Percentiles rank a stretch among this genome's conserved stretches.
These are phyloP conservation scores for Suhomyces sp. DNA, from an alignment of 805 yeast genomes.

Conservation along the genomic window DNA sequence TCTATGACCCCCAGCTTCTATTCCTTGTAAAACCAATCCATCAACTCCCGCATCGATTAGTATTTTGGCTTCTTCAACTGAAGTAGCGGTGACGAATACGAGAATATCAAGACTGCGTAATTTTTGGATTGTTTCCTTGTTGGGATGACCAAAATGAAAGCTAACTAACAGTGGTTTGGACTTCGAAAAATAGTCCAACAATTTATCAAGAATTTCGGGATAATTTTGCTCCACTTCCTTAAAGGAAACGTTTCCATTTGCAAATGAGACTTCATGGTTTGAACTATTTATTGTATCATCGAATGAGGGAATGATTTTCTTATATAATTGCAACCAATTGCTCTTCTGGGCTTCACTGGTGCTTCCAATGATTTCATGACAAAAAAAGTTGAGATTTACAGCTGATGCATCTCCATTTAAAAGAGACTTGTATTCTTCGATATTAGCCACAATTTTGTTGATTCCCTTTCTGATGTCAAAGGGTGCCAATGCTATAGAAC, in stretches of 20 bases:
- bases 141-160: slow-evolving; percentile 55
- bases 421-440: slow-evolving; percentile 15
- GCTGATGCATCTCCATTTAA: slow-evolving; percentile 11
- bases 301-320: slow-evolving; percentile 1
- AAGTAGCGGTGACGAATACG: slow-evolving; percentile 50
- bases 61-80: slow-evolving; percentile 39
- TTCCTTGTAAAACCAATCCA: slow-evolving; percentile 55
- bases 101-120: slow-evolving; percentile 39
- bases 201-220: slow-evolving; percentile 14
- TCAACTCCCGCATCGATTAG: slow-evolving; percentile 37
- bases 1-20: slow-evolving; percentile 67
- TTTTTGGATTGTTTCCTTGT: slow-evolving; percentile 23
- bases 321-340: slow-evolving; percentile 24
- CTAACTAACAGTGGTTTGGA: slow-evolving; percentile 46
- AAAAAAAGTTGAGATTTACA: slow-evolving; percentile 50
- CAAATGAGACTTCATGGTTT: slow-evolving; percentile 7
- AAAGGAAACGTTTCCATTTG: slow-evolving; percentile 29
- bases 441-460: slow-evolving; percentile 11
- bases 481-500: slow-evolving; percentile 45
- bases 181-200: slow-evolving; percentile 16
- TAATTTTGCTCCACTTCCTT: slow-evolving; percentile 25
- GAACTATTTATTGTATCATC: not conserved
- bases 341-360: slow-evolving; percentile 17
- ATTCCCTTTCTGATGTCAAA: slow-evolving; percentile 26
- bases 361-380: slow-evolving; percentile 31